Evolutionary conservation across 2,329 filamentous ascomycete genomes (phyloP), one percentile per base, ranked within the genome.

Genomic region (Helminthosporium solani): DNA sequence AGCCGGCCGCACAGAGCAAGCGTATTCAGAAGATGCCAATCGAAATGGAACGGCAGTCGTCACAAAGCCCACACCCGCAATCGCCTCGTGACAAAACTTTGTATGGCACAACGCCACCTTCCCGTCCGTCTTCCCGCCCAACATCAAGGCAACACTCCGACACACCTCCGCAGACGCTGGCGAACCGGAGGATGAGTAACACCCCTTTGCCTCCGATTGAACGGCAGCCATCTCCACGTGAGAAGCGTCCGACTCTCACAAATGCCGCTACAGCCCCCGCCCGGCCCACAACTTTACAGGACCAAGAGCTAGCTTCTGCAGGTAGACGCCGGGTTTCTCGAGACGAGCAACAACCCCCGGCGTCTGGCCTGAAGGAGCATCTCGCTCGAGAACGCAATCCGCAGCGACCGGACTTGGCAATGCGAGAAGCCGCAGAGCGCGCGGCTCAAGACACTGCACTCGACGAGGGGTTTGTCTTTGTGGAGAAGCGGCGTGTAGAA

Each of bases 401-500:
- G 28, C 67, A 68, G 34, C 68, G 74, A 35, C 52, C 58, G 15
- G 70, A 71, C 33, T 61, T 64, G 20, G 67, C 66, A 7, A 51
- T 70, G 49, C 67, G 72, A 27, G 73, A 75, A 40, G 78, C 78
- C 40, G 76, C 77, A 33, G 84, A 87, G 54, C 78, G 79, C 36
- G 87, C 86, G 3, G 90, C 88, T 2, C 88, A 95, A 60, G 92
- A 97, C 54, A 84, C 95, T 39, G 88, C 88, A 1, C 87, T 95
- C 58, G 91, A 96, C 66, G 84, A 92, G 54, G 94, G 97, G 56
- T 99, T 97, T 61, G 92, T 99, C 16, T 79, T 97, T 20, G 89
- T 99, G 11, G 94, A 99, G 73, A 96, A 96, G 75, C 85, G 87
- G 54, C 87, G 90, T 16, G 91, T 99, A 9, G 92, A 97, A 69